phyloP scores from a whole-genome alignment of 768 basidiomycete species.

The Rhodotorula sphaerocarpa region DNA sequence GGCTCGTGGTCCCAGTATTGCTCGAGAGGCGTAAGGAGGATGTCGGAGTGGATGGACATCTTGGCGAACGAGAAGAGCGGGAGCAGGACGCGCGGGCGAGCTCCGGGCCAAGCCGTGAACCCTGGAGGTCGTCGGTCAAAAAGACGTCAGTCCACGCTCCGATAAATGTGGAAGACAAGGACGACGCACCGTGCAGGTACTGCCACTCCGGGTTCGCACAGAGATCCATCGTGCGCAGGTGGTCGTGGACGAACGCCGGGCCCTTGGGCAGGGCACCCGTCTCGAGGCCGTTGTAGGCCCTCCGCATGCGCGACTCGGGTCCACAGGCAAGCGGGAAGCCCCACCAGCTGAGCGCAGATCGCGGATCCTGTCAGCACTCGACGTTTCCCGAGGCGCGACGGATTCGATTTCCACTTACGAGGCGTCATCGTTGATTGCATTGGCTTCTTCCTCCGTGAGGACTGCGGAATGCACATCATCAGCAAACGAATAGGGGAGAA shows the following conservation, averaged over 20 bases:
- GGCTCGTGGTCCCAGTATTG: slow-evolving; percentile 77
- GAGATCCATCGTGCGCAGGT: slow-evolving; percentile 41
- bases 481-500: background rate
- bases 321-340: slow-evolving; percentile 40
- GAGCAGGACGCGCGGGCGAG: slow-evolving; percentile 29
- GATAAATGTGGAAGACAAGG: no score
- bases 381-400: no score
- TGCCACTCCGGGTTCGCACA: slow-evolving; percentile 44
- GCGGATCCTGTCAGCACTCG: no score
- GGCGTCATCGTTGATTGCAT: slow-evolving; percentile 31
- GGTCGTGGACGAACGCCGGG: slow-evolving; percentile 41
- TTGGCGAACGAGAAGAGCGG: slow-evolving; percentile 81
- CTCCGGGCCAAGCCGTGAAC: slow-evolving; percentile 41
- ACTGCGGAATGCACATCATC: background rate
- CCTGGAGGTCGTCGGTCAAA: slow-evolving; percentile 25
- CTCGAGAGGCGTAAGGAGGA: slow-evolving; percentile 91
- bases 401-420: slow-evolving; percentile 34
- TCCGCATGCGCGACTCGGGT: slow-evolving; percentile 32
- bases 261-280: slow-evolving; percentile 30
- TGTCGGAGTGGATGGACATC: slow-evolving; percentile 72
- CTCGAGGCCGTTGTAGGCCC: slow-evolving; percentile 37
- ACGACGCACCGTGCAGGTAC: slow-evolving; percentile 35
- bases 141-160: background rate
- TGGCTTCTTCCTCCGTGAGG: slow-evolving; percentile 12
- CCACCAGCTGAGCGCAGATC: slow-evolving; percentile 7